Conservation (phyloP, 768 basidiomycete genomes). For the Lactarius deliciosus region DNA sequence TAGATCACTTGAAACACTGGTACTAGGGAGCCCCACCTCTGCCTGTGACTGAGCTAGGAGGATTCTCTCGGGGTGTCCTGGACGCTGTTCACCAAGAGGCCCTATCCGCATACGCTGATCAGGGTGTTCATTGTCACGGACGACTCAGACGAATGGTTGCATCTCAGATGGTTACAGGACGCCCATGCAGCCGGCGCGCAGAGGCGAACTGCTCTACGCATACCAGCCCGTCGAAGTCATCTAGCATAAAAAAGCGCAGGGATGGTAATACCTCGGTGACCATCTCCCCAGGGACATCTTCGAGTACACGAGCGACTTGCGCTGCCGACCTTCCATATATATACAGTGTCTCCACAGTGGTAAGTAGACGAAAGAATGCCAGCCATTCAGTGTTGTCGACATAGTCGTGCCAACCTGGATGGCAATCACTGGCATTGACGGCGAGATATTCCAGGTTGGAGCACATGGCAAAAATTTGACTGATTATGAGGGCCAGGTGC, state of each 20-base stretch:
- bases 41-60: neutral
- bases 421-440: neutral
- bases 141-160: neutral
- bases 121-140: neutral
- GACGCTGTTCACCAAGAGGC: neutral
- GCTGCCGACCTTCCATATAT: too few species aligned
- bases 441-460: neutral
- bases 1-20: too few species aligned
- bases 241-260: neutral
- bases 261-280: neutral
- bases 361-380: neutral
- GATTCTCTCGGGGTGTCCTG: neutral
- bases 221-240: neutral
- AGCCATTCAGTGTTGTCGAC: neutral
- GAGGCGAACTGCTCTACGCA: neutral
- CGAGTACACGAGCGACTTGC: neutral
- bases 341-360: too few species aligned
- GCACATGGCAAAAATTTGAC: neutral
- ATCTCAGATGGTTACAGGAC: neutral
- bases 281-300: too few species aligned
- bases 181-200: neutral
- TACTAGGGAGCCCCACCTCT: neutral
- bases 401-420: neutral
- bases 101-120: neutral
- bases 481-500: neutral